phyloP scores from a whole-genome alignment of 2,329 filamentous ascomycete genomes.

The Fusarium lyarnte region DNA sequence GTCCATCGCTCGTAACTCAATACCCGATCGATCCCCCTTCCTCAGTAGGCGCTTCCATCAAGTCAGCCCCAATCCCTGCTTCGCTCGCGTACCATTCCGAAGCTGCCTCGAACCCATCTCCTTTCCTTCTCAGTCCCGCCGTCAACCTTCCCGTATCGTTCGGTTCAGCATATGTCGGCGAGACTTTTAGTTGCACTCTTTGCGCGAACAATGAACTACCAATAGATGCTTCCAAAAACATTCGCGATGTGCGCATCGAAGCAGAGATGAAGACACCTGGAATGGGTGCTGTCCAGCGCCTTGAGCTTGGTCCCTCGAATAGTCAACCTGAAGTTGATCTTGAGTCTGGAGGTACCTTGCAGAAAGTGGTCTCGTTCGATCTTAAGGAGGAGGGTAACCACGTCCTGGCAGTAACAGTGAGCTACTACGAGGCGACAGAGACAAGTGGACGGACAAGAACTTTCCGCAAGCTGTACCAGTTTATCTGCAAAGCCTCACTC shows the following conservation, averaged over 20 bases:
- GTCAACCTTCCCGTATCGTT: constrained; percentile 91
- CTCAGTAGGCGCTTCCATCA: constrained; percentile 51
- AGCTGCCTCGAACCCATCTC: constrained; percentile 59
- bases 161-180: constrained; percentile 93
- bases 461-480: constrained; percentile 96
- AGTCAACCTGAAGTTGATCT: constrained; percentile 57
- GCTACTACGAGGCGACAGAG: constrained; percentile 88
- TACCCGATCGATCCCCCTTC: constrained; percentile 66
- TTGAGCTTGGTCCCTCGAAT: constrained; percentile 63
- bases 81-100: constrained; percentile 74
- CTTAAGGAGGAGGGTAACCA: constrained; percentile 95
- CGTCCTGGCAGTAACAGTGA: constrained; percentile 91
- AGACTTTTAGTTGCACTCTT: constrained; percentile 92
- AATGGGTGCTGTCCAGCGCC: constrained; percentile 65
- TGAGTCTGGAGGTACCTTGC: constrained; percentile 72
- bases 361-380: constrained; percentile 85
- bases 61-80: constrained; percentile 63
- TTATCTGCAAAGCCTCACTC: constrained; percentile 88
- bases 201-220: constrained; percentile 88
- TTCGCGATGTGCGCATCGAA: constrained; percentile 82
- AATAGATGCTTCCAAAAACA: constrained; percentile 54
- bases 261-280: constrained; percentile 95
- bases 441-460: constrained; percentile 78
- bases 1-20: constrained; percentile 79
- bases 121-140: constrained; percentile 69